Evolutionary conservation across 140 eudicot species (phyloP).

Genomic region (Senecio squalidus): DNA sequence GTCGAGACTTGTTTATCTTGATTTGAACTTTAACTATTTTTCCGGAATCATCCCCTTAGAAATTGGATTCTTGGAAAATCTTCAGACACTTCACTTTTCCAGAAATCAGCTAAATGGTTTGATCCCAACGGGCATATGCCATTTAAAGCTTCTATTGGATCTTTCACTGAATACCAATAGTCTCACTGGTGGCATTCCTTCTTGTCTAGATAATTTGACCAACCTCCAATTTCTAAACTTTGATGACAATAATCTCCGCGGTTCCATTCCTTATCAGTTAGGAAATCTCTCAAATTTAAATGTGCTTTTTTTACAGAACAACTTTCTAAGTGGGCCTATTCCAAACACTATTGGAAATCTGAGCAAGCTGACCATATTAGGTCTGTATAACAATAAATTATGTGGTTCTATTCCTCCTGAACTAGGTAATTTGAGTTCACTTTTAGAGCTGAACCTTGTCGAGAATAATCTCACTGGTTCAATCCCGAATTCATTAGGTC

Average conservation of each 20-base stretch:
- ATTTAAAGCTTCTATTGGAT: conserved; percentile 17
- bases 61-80: conserved; percentile 14
- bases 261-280: conserved; percentile 29
- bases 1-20: conserved; percentile 15
- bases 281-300: conserved; percentile 17
- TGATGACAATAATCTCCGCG: neutral
- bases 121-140: conserved; percentile 25
- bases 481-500: conserved; percentile 25
- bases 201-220: conserved; percentile 10
- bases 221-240: neutral
- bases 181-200: conserved; percentile 17
- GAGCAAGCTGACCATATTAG: conserved; percentile 15
- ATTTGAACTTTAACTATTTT: neutral
- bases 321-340: conserved; percentile 22
- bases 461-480: conserved; percentile 15
- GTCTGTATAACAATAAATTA: conserved; percentile 8
- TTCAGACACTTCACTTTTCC: conserved; percentile 10
- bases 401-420: conserved; percentile 32
- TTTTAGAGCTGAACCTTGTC: conserved; percentile 10
- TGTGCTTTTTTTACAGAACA: conserved; percentile 9
- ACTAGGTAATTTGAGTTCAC: conserved; percentile 19
- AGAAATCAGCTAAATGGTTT: conserved; percentile 14
- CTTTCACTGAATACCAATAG: conserved; percentile 9
- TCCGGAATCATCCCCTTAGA: conserved; percentile 18
- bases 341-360: conserved; percentile 17